Base-by-base conservation (phyloP, 139 green algal species). In the Mesotaenium endlicherianum region DNA sequence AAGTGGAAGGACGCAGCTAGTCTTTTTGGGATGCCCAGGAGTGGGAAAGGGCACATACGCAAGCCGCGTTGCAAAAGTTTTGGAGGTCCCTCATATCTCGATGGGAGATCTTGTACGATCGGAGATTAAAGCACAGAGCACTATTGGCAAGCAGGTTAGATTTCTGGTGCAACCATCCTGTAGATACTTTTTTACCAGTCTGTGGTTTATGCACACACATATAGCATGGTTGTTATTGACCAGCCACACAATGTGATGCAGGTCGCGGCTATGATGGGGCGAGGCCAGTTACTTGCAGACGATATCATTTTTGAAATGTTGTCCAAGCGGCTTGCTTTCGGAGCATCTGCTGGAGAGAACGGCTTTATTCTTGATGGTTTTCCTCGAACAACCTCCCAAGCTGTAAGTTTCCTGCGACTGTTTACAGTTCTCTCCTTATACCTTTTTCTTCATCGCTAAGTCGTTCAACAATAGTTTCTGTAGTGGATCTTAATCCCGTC, bases 1-100 rank as follows among this genome's bases (percentile, higher is more conserved):
- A n/a, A 55, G 69, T 53, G 2, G 69, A 49, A 55, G 43, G 39
- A 71, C 39, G 68, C 50, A 82, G 30, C 36, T 34, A 78, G 85
- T 90, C 17, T 89, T 91, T 68, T 45, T 91, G 39, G 88, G 94
- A 1, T 88, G 91, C 0, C 94, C 94, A 6, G 96, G 96, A 3
- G 96, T 98, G 1, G 96, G 96, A 5, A 99, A 99, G 72, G 96
- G 96, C 42, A 99, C 96, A 1, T 99, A 98, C 82, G 92, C 93
- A 0, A 93, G 88, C 5, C 82, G 94, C 0, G 85, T 97, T 0
- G 92, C 96, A 1, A 90, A 93, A 45, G 70, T 87, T 0, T 86
- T 98, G 40, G 90, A 89, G 1, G 84, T 99, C 30, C 57, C 90
- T 0, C 96, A 99, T 85, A 96, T 99, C 68, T 92, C 95, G 36